These are phyloP conservation scores for Rhododendron griersonianum DNA, from an alignment of 148 eudicot species.

Conservation along the genomic window DNA sequence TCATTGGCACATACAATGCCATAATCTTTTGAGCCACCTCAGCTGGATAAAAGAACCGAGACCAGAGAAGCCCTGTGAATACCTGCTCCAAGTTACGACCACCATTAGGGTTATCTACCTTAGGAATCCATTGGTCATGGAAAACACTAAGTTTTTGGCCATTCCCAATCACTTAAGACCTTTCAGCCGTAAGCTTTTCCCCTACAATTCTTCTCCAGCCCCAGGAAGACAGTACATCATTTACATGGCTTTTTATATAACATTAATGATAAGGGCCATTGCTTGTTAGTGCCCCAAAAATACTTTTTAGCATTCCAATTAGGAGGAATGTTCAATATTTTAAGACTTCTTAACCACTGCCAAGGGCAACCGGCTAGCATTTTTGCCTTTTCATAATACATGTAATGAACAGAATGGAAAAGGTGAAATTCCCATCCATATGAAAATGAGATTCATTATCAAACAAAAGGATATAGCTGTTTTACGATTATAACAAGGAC, in stretches of 20 bases:
- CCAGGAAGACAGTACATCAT: neutral
- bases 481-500: neutral
- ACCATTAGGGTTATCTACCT: neutral
- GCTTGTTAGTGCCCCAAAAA: too few relatives aligned
- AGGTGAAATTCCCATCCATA: neutral
- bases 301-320: too few relatives aligned
- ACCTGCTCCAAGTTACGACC: neutral
- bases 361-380: too few relatives aligned
- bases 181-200: neutral
- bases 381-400: neutral
- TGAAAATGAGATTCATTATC: neutral
- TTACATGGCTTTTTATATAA: too few relatives aligned
- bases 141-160: neutral
- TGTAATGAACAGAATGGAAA: neutral
- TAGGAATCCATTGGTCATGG: neutral
- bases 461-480: neutral
- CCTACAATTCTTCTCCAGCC: neutral
- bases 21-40: neutral
- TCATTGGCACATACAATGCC: neutral
- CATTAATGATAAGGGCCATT: too few relatives aligned
- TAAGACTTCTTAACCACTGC: too few relatives aligned
- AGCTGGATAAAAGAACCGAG: neutral
- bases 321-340: too few relatives aligned
- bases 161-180: neutral
- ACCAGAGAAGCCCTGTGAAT: neutral